Evolutionary conservation across 2,329 filamentous ascomycete species (phyloP).

Genomic region (Elsinoe batatas): DNA sequence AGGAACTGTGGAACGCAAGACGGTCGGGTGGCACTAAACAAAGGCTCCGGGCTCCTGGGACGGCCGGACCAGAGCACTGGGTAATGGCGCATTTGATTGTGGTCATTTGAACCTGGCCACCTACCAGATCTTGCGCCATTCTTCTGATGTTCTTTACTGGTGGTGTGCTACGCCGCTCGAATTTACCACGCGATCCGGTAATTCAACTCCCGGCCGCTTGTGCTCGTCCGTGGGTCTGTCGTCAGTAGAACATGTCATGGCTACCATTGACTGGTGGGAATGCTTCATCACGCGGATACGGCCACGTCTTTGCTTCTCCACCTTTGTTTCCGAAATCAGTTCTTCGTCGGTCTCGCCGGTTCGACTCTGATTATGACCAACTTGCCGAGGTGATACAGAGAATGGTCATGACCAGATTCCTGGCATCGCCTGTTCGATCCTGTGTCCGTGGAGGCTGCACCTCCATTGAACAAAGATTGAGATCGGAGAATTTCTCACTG

Average conservation of each 20-base stretch:
- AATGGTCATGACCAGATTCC: background rate
- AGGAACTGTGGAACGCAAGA: background rate
- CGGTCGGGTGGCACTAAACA: background rate
- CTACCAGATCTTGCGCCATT: constrained; percentile 6
- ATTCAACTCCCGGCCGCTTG: constrained; percentile 2
- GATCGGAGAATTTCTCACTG: constrained; percentile 1
- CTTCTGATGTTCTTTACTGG: background rate
- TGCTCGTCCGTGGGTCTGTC: background rate
- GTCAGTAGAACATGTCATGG: background rate
- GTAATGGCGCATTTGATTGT: background rate
- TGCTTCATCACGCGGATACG: background rate
- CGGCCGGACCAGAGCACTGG: constrained; percentile 4
- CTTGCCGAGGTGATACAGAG: background rate
- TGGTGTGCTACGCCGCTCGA: background rate
- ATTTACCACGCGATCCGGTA: constrained; percentile 1
- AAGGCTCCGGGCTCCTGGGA: constrained; percentile 1
- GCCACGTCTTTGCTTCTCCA: background rate
- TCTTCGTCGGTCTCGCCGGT: background rate
- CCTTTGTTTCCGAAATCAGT: background rate
- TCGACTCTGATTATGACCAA: background rate
- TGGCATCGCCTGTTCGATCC: background rate
- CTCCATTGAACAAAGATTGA: background rate
- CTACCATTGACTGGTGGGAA: background rate
- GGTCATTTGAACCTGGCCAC: background rate
- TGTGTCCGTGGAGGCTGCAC: background rate